phyloP scores from a whole-genome alignment of 2,329 filamentous ascomycete genomes.

The Aspergillus clavatus region DNA sequence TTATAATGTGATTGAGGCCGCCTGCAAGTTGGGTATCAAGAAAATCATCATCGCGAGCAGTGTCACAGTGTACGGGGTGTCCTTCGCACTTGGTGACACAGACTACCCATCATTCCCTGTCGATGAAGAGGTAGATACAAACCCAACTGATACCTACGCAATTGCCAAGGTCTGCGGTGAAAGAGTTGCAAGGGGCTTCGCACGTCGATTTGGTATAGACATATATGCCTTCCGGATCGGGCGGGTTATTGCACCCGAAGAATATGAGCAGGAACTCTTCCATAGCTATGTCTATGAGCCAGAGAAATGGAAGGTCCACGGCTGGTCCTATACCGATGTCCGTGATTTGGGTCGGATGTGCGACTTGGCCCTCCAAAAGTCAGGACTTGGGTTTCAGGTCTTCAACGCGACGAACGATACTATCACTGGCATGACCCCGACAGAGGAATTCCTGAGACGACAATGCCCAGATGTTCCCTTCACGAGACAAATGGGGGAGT shows the following conservation, averaged over 20 bases:
- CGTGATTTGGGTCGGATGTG: slow-evolving; percentile 60
- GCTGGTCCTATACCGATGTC: slow-evolving; percentile 61
- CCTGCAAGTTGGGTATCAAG: slow-evolving; percentile 56
- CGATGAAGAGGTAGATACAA: slow-evolving; percentile 55
- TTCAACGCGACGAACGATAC: slow-evolving; percentile 62
- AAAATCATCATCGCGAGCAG: slow-evolving; percentile 59
- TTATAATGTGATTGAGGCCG: slow-evolving; percentile 61
- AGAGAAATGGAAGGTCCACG: slow-evolving; percentile 51
- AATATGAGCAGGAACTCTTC: slow-evolving; percentile 51
- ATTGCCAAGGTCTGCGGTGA: slow-evolving; percentile 58
- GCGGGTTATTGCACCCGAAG: slow-evolving; percentile 58
- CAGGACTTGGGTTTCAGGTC: slow-evolving; percentile 56
- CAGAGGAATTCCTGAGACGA: slow-evolving; percentile 49
- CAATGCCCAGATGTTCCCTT: slow-evolving; percentile 48
- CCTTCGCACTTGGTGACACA: slow-evolving; percentile 55
- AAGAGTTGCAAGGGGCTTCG: slow-evolving; percentile 53
- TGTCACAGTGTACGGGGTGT: slow-evolving; percentile 59
- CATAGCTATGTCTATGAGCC: slow-evolving; percentile 49
- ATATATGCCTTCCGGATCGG: slow-evolving; percentile 60
- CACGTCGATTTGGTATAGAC: slow-evolving; percentile 51
- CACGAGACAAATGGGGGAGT: slow-evolving; percentile 53
- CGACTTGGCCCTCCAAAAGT: slow-evolving; percentile 50
- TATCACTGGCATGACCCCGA: slow-evolving; percentile 52
- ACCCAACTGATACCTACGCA: slow-evolving; percentile 60
- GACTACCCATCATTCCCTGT: slow-evolving; percentile 56